phyloP scores from a whole-genome alignment of 306 rosid genomes.

The Quillaja saponaria region DNA sequence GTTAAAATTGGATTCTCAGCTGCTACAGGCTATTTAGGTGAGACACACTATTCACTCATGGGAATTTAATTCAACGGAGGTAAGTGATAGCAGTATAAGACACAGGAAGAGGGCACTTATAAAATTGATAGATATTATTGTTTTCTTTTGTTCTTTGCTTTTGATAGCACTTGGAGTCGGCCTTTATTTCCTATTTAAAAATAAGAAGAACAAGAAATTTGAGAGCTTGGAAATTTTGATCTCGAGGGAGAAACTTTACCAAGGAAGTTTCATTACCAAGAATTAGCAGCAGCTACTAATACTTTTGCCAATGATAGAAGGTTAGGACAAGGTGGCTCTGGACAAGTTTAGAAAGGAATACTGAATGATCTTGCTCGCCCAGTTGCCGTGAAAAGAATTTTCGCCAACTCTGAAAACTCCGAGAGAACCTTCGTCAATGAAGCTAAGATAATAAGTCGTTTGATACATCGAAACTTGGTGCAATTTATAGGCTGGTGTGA shows the following conservation, averaged over 20 bases:
- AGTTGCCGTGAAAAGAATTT: slow-evolving; percentile 41
- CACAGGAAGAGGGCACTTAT: background rate
- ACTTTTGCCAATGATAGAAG: slow-evolving; percentile 23
- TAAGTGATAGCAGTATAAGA: background rate
- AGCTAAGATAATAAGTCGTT: slow-evolving; percentile 34
- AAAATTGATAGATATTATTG: background rate
- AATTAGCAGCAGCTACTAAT: slow-evolving; percentile 31
- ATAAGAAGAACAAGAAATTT: no score
- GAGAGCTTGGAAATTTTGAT: background rate
- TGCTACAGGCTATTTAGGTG: background rate
- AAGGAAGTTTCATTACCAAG: slow-evolving; percentile 28
- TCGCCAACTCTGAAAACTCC: slow-evolving; percentile 17
- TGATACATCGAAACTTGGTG: slow-evolving; percentile 35
- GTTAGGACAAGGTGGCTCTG: slow-evolving; percentile 44
- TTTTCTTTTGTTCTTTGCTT: background rate
- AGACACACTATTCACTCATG: slow-evolving; percentile 17
- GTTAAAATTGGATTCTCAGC: slow-evolving; percentile 21
- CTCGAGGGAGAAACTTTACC: slow-evolving; percentile 31
- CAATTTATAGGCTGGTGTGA: slow-evolving; percentile 43
- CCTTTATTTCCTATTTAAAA: slow-evolving; percentile 4
- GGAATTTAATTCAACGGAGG: slow-evolving; percentile 22
- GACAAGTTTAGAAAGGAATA: slow-evolving; percentile 36
- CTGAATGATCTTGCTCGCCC: background rate
- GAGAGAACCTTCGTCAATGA: slow-evolving; percentile 27
- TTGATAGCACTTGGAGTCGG: background rate